A percentile compares a stretch with the other conserved stretches of the same genome.
phyloP scores from a whole-genome alignment of 2,329 filamentous ascomycete genomes.

The Fusarium proliferatum region DNA sequence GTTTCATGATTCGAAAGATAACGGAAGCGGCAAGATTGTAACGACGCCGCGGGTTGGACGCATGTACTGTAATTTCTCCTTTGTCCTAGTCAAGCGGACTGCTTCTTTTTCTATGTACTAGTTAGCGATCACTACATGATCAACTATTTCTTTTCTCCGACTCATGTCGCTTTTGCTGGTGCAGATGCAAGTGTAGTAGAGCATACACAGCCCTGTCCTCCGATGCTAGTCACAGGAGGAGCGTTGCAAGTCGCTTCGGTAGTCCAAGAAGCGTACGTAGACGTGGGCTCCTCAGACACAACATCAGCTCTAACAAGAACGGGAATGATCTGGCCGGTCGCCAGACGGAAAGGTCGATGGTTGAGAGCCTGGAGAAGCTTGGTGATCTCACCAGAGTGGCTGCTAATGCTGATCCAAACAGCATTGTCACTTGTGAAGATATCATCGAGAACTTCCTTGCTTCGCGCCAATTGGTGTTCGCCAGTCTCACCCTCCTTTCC shows the following conservation, averaged over 20 bases:
- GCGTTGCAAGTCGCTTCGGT: slow-evolving; percentile 57
- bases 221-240: slow-evolving; percentile 58
- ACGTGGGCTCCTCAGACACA: slow-evolving; percentile 43
- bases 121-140: slow-evolving; percentile 13
- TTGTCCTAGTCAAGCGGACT: slow-evolving; percentile 18
- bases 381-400: slow-evolving; percentile 68
- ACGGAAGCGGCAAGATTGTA: slow-evolving; percentile 32
- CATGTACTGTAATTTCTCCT: slow-evolving; percentile 20
- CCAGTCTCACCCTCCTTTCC: slow-evolving; percentile 55
- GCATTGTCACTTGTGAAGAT: slow-evolving; percentile 64
- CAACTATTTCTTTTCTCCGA: slow-evolving; percentile 8
- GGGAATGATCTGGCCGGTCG: slow-evolving; percentile 76
- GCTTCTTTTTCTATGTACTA: slow-evolving; percentile 20
- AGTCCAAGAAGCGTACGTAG: slow-evolving; percentile 50
- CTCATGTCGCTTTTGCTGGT: slow-evolving; percentile 27
- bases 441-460: slow-evolving; percentile 64
- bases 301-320: slow-evolving; percentile 72
- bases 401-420: slow-evolving; percentile 69
- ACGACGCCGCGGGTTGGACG: slow-evolving; percentile 11
- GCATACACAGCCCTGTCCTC: slow-evolving; percentile 56
- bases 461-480: slow-evolving; percentile 61
- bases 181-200: slow-evolving; percentile 36
- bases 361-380: slow-evolving; percentile 65
- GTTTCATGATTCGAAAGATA: not conserved
- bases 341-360: slow-evolving; percentile 70